Evolutionary conservation across 805 yeast genomes (phyloP).

Genomic region (Saccharomycopsis fodiens): DNA sequence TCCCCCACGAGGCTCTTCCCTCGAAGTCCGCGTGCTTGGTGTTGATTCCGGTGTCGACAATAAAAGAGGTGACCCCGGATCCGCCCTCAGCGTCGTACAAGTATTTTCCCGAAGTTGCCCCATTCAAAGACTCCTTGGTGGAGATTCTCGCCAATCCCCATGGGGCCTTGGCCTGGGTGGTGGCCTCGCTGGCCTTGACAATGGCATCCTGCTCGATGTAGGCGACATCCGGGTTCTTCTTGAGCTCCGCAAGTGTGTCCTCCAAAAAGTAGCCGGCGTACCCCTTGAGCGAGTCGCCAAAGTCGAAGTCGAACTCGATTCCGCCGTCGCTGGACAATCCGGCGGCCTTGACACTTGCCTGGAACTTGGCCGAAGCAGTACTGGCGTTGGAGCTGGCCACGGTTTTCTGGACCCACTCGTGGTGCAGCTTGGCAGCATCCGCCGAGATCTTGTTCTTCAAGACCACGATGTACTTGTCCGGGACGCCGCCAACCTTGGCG

Average conservation of each 20-base stretch:
- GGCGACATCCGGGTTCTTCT: conserved; percentile 54
- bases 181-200: conserved; percentile 43
- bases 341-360: conserved; percentile 22
- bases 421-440: conserved; percentile 54
- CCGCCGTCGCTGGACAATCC: conserved; percentile 26
- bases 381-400: not conserved
- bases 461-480: conserved; percentile 78
- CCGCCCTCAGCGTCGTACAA: conserved; percentile 54
- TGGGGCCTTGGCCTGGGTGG: conserved; percentile 57
- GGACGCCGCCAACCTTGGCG: conserved; percentile 29
- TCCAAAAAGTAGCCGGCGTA: conserved; percentile 80
- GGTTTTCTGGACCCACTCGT: conserved; percentile 47
- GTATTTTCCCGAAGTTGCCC: conserved; percentile 43
- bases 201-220: conserved; percentile 56
- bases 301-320: conserved; percentile 54
- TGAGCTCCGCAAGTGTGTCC: conserved; percentile 62
- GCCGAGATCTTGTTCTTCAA: conserved; percentile 57
- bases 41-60: conserved; percentile 51
- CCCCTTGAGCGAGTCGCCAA: conserved; percentile 50
- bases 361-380: not conserved
- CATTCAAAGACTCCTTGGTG: conserved; percentile 51
- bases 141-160: conserved; percentile 71
- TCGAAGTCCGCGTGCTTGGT: conserved; percentile 46
- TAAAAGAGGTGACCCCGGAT: conserved; percentile 48
- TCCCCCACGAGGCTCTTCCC: conserved; percentile 58